Evolutionary conservation across 768 basidiomycete genomes (phyloP), one percentile per base, ranked within the genome.

Genomic region (Astraeus odoratus): DNA sequence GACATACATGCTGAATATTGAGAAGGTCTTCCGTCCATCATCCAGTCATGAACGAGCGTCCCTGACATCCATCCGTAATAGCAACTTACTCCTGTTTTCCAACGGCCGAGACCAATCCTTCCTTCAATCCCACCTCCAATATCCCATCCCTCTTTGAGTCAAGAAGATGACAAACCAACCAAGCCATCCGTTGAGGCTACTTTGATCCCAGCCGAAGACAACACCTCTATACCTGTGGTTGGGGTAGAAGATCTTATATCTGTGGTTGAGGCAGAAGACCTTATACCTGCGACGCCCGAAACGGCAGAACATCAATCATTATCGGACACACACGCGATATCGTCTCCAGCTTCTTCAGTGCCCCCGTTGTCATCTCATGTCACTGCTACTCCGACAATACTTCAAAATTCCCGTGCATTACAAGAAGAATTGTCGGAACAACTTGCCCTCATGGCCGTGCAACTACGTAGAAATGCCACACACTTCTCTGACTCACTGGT

Each of bases 361-460:
- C 51, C 57, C 29, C 64, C 59, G 7, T 56, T 63, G 44, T 53
- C 72, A 10, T 64, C 69, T 10, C 58, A 63, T 4, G 46, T 65
- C 26, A 65, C 64, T 15, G 55, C 66, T 18, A 52, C 60, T 18
- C 68, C 70, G 3, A 64, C 69, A 4, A 67, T 71, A 54, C 63
- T 76, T 19, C 73, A 78, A 54, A 75, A 77, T 48, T 77, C 83
- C n/a, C 73, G 61, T 27, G 71, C 74, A 1, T 65, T 85, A 2
- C 91, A 94, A 20, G 77, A 88, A 41, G 78, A 86, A 19, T 77
- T 94, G 38, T 75, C 86, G 0, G 69, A 70, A 8, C 83, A 89
- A 55, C 77, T 94, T 20, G 81, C 80, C 1, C 63, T 78, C 45
- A 97, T 98, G 94, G 90, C 91, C 1, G 70, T 80, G 8, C 90